These are phyloP conservation scores for Osmozyma mogii DNA, from an alignment of 805 yeast genomes.

Conservation along the genomic window DNA sequence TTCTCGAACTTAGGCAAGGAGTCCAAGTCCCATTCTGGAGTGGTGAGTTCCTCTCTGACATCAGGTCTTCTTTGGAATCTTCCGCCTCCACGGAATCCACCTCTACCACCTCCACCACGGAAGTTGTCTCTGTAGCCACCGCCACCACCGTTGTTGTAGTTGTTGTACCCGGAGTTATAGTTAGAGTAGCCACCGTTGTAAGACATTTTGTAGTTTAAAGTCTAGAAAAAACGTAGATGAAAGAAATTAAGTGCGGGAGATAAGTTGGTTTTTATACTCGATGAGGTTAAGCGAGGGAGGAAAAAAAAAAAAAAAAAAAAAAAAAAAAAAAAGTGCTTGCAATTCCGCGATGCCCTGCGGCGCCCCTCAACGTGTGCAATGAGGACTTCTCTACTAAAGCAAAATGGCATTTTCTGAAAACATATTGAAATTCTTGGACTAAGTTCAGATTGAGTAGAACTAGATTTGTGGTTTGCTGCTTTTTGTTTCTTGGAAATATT, in stretches of 20 bases:
- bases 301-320: no score
- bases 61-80: conserved; percentile 24
- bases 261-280: conserved; percentile 4
- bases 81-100: conserved; percentile 26
- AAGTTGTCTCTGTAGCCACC: conserved; percentile 23
- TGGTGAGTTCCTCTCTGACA: conserved; percentile 43
- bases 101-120: conserved; percentile 23
- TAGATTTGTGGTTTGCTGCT: no score
- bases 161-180: conserved; percentile 26
- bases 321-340: no score
- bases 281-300: conserved; percentile 1
- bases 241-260: conserved; percentile 2
- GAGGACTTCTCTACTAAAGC: no score
- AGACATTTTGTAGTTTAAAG: conserved; percentile 6
- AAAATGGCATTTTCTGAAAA: no score
- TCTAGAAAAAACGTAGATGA: neutral
- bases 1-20: conserved; percentile 85
- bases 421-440: no score
- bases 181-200: conserved; percentile 16
- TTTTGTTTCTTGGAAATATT: no score
- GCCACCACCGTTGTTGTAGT: conserved; percentile 27
- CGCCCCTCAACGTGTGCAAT: no score
- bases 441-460: no score
- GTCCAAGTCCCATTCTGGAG: conserved; percentile 77
- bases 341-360: no score